Base-by-base conservation (phyloP, 257 asterid species). In the Handroanthus guayacan region DNA sequence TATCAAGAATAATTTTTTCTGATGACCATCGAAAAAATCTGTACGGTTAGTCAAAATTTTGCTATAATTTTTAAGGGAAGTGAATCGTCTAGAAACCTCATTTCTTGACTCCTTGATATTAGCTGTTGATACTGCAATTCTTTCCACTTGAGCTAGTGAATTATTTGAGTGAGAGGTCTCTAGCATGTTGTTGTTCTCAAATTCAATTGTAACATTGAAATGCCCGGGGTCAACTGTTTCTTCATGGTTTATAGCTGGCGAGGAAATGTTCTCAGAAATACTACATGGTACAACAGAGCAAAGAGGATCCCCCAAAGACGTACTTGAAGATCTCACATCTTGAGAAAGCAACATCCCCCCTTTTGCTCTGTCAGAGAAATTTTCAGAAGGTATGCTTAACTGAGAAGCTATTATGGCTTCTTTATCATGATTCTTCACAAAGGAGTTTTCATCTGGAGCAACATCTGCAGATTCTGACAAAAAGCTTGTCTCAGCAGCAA, bases 261-360 rank as follows among this genome's bases (percentile, higher is more conserved):
- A 77, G 20, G 84, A 77, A 79, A 71, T 48, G 75, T 86, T 71
- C 75, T 92, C 89, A 58, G 90, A 78, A 82, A 92, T 79, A 80
- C 96, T 92, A 80, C 96, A 89, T 38, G 97, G 95, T 69, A 92
- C 97, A 81, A 86, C 79, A 74, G 97, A 92, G 84, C 97, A 89
- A 75, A 90, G 92, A 58, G 91, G 92, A 75, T 90, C 96, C 73
- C 58, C 50, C 62, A 83, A 75, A 64, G 91, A 83, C 65, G 78
- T 71, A 85, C 82, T 74, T 58, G 90, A 89, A 82, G 87, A 82
- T 78, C 77, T 69, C 51, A 71, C 65, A 77, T 90, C 93, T 79
- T 92, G 90, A 80, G 96, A 87, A 77, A 80, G 86, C 60, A 81
- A 38, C 71, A 70, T 64, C 78, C 71, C 72, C 18, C 78, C 79